These are phyloP conservation scores for Fonsecaea multimorphosa DNA, from an alignment of 2,329 filamentous ascomycete genomes.

Conservation along the genomic window DNA sequence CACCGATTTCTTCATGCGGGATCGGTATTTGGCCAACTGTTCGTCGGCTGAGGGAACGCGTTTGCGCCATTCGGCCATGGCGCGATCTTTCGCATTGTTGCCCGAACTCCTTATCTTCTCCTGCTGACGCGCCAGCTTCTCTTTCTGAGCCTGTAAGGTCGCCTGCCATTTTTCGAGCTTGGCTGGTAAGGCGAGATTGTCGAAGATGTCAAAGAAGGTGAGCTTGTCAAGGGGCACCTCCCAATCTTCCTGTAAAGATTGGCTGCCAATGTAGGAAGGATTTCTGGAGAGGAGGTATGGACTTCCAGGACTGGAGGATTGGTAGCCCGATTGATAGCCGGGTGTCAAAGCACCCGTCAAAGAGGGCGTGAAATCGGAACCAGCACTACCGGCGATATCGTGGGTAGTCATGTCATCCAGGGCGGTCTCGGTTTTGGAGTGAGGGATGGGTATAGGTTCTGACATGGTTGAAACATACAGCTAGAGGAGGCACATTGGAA, in stretches of 20 bases:
- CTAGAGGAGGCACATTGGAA: constrained; percentile 6
- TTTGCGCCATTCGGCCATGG: constrained; percentile 91
- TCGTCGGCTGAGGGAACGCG: constrained; percentile 87
- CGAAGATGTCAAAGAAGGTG: constrained; percentile 89
- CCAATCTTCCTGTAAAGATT: constrained; percentile 86
- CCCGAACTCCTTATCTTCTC: constrained; percentile 71
- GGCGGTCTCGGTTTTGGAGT: constrained; percentile 39
- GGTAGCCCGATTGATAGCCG: constrained; percentile 48
- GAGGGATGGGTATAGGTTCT: constrained; percentile 38
- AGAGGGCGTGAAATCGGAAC: constrained; percentile 32
- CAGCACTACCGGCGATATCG: constrained; percentile 14
- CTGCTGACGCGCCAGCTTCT: constrained; percentile 82
- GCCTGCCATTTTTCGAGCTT: constrained; percentile 89
- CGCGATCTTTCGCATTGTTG: constrained; percentile 79
- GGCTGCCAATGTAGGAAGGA: constrained; percentile 81
- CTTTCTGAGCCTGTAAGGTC: constrained; percentile 79
- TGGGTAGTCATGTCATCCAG: constrained; percentile 32
- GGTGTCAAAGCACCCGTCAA: constrained; percentile 46
- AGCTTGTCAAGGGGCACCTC: constrained; percentile 86
- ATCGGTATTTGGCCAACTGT: constrained; percentile 87
- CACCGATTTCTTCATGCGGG: constrained; percentile 85
- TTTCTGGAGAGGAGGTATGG: constrained; percentile 71
- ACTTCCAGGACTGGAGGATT: constrained; percentile 52
- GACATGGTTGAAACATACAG: constrained; percentile 39
- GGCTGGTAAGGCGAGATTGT: constrained; percentile 87